A percentile compares a stretch with the other conserved stretches of the same genome.
Conservation (phyloP, 2,329 filamentous ascomycete species). For the Emmonsiellopsis sp. region DNA sequence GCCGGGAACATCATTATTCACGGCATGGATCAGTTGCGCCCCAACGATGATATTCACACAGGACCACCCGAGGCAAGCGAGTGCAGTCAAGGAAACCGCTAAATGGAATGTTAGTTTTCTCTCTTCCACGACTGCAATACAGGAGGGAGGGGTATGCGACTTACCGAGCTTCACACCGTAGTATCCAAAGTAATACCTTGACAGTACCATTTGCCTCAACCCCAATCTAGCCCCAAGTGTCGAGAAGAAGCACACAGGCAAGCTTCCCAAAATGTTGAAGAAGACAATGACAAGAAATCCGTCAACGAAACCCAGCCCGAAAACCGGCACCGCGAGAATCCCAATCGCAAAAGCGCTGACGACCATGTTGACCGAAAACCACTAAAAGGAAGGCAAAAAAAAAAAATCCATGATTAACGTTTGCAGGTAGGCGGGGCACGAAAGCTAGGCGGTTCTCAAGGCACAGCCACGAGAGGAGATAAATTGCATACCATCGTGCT, state of each 20-base stretch:
- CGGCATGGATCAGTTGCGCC: slow-evolving; percentile 65
- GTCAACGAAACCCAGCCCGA: slow-evolving; percentile 3
- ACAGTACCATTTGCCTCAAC: slow-evolving; percentile 69
- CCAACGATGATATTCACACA: slow-evolving; percentile 72
- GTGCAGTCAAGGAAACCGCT: slow-evolving; percentile 58
- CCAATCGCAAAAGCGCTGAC: slow-evolving; percentile 2
- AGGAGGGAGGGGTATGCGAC: slow-evolving; percentile 15
- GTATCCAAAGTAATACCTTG: slow-evolving; percentile 48
- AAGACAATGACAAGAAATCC: slow-evolving; percentile 4
- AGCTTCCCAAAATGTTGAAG: slow-evolving; percentile 1
- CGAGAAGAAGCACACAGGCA: slow-evolving; percentile 51
- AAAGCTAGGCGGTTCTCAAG: background rate
- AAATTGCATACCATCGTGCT: background rate
- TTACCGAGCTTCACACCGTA: slow-evolving; percentile 59
- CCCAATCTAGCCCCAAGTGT: slow-evolving; percentile 68
- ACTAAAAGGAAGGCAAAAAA: background rate
- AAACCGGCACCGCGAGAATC: background rate
- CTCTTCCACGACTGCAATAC: background rate
- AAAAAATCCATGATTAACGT: background rate
- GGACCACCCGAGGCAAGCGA: slow-evolving; percentile 64
- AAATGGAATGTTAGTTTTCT: slow-evolving; percentile 6
- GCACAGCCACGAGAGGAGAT: background rate
- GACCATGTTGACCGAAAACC: background rate
- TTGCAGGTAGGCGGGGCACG: background rate
- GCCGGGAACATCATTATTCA: slow-evolving; percentile 57